Evolutionary conservation across 495 filamentous ascomycete genomes (phyloP).

Genomic region (Viridothelium virens): DNA sequence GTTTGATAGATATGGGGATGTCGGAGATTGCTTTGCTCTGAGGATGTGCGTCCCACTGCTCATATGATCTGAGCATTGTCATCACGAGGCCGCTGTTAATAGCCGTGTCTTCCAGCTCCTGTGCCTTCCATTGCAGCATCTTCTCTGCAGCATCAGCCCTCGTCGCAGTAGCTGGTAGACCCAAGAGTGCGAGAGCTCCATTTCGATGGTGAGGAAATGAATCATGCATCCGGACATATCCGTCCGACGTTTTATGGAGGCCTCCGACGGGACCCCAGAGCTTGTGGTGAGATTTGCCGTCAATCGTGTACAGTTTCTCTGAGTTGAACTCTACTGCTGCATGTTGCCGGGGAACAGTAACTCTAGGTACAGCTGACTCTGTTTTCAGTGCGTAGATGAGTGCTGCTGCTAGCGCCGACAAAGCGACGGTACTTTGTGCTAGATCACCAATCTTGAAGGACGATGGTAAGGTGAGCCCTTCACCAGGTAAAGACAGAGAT

Average conservation of each 20-base stretch:
- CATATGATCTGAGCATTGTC: slow-evolving; percentile 35
- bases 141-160: slow-evolving; percentile 33
- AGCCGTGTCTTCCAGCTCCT: slow-evolving; percentile 37
- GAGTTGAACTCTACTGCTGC: slow-evolving; percentile 42
- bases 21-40: slow-evolving; percentile 35
- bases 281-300: slow-evolving; percentile 25
- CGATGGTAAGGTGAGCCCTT: slow-evolving; percentile 31
- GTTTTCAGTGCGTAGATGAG: slow-evolving; percentile 32
- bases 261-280: slow-evolving; percentile 40
- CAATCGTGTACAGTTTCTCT: slow-evolving; percentile 37
- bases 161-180: slow-evolving; percentile 22
- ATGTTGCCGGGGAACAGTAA: slow-evolving; percentile 35
- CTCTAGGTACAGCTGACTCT: slow-evolving; percentile 22
- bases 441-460: slow-evolving; percentile 42
- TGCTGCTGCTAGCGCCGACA: slow-evolving; percentile 38
- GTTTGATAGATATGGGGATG: slow-evolving; percentile 36
- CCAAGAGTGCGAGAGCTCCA: slow-evolving; percentile 35
- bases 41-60: slow-evolving; percentile 39
- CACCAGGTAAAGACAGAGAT: slow-evolving; percentile 19
- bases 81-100: slow-evolving; percentile 33
- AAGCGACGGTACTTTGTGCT: slow-evolving; percentile 40
- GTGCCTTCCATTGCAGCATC: slow-evolving; percentile 30
- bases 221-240: slow-evolving; percentile 44
- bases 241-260: slow-evolving; percentile 38
- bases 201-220: slow-evolving; percentile 37